Percentiles rank a stretch among this genome's conserved stretches.
Evolutionary conservation across 768 basidiomycete species (phyloP).

Genomic region (Suillus occidentalis): DNA sequence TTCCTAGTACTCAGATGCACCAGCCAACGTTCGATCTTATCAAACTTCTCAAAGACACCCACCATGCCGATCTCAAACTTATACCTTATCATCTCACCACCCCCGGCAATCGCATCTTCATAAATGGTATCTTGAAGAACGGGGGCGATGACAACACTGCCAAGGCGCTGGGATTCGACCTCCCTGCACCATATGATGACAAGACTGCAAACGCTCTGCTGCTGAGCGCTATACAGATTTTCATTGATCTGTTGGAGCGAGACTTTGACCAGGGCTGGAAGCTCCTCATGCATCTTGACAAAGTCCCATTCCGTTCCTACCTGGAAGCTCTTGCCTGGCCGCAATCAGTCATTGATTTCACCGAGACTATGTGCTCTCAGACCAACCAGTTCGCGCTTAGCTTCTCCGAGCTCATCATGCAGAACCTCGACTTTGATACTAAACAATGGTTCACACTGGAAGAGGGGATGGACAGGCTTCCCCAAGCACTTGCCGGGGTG

Average conservation of each 20-base stretch:
- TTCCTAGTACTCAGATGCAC: constrained; percentile 14
- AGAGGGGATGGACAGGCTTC: constrained; percentile 23
- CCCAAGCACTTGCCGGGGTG: constrained; percentile 20
- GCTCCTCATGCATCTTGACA: constrained; percentile 17
- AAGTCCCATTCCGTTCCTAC: constrained; percentile 22
- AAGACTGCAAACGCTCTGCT: constrained; percentile 5
- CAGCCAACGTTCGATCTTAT: constrained; percentile 7
- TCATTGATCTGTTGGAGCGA: constrained; percentile 3
- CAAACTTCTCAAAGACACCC: constrained; percentile 8
- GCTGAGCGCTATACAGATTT: not conserved
- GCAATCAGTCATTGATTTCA: constrained; percentile 20
- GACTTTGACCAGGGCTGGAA: constrained; percentile 7
- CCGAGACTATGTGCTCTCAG: constrained; percentile 23
- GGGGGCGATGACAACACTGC: constrained; percentile 2
- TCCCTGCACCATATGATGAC: not conserved
- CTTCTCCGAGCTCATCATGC: constrained; percentile 26
- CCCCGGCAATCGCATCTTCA: constrained; percentile 1
- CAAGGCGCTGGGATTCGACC: constrained; percentile 1
- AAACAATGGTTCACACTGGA: constrained; percentile 21
- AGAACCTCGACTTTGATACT: constrained; percentile 22
- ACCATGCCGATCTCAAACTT: constrained; percentile 5
- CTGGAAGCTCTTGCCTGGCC: constrained; percentile 15
- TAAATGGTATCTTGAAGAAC: constrained; percentile 7
- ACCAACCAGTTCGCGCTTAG: constrained; percentile 27
- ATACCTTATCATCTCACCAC: constrained; percentile 8